Percentiles rank a stretch among this genome's conserved stretches.
Evolutionary conservation across 2,329 filamentous ascomycete genomes (phyloP).

Genomic region (Epichloe amarillans): DNA sequence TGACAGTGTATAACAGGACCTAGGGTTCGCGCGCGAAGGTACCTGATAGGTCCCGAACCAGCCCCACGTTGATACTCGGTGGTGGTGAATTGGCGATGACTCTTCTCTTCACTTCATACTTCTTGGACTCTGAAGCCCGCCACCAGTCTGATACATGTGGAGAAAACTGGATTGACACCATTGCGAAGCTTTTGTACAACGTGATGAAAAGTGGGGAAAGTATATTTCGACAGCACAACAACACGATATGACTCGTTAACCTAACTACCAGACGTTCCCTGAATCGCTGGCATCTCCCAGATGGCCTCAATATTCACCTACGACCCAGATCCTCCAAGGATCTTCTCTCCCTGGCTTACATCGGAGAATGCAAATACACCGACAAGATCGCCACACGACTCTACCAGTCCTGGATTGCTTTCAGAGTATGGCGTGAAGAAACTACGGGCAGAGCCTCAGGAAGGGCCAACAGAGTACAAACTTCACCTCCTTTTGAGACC

Average conservation of each 20-base stretch:
- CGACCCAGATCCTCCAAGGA: constrained; percentile 73
- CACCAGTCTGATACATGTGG: no score
- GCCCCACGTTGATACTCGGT: no score
- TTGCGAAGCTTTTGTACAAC: background rate
- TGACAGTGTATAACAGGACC: no score
- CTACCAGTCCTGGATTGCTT: constrained; percentile 26
- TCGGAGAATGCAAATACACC: constrained; percentile 28
- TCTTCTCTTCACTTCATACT: no score
- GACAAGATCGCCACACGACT: constrained; percentile 19
- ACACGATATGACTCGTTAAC: background rate
- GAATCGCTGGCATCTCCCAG: background rate
- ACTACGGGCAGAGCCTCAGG: constrained; percentile 80
- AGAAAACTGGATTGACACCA: no score
- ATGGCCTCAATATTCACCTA: constrained; percentile 98
- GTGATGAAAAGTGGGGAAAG: background rate
- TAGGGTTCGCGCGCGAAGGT: no score
- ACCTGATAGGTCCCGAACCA: no score
- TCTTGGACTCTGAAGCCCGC: no score
- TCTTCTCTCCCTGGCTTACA: constrained; percentile 80
- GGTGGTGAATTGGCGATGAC: no score
- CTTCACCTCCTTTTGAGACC: constrained; percentile 75
- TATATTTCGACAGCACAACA: background rate
- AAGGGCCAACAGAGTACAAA: constrained; percentile 94
- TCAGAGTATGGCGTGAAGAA: constrained; percentile 57
- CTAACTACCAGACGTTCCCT: background rate